Conservation (phyloP, 1,284 basidiomycete species). For the Tylopilus sp. region DNA sequence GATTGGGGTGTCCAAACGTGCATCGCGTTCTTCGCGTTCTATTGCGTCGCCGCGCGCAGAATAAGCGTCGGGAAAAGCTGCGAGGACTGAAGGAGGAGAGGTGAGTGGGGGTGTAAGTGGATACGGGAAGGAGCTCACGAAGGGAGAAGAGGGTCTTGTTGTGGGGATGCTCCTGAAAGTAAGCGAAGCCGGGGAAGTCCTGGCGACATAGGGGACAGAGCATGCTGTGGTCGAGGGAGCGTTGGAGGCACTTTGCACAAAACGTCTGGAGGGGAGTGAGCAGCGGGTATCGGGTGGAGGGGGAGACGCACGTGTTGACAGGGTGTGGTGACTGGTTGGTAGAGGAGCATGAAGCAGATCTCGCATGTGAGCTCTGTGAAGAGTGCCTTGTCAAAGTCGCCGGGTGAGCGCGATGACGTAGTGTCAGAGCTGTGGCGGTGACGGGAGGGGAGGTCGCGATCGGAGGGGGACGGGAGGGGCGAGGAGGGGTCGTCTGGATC, state of each 20-base stretch:
- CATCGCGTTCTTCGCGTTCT: constrained; percentile 73
- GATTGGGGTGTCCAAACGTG: constrained; percentile 82
- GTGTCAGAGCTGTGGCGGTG: constrained; percentile 21
- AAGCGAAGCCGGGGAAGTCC: constrained; percentile 70
- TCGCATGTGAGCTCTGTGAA: constrained; percentile 79
- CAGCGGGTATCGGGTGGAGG: constrained; percentile 3
- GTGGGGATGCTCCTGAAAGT: constrained; percentile 73
- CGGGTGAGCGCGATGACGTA: constrained; percentile 17
- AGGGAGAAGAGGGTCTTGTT: constrained; percentile 71
- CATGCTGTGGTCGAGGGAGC: constrained; percentile 81
- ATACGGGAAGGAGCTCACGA: constrained; percentile 42
- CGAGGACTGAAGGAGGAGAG: constrained; percentile 48
- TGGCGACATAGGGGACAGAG: constrained; percentile 86
- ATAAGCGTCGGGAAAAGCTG: constrained; percentile 58
- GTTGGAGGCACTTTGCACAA: constrained; percentile 83
- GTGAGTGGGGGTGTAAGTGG: constrained; percentile 11
- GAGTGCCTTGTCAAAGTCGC: constrained; percentile 66
- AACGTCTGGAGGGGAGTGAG: constrained; percentile 62
- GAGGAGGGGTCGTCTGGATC: constrained; percentile 20
- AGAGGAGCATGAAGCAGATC: constrained; percentile 83
- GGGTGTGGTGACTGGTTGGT: constrained; percentile 86
- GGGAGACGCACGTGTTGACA: constrained; percentile 80
- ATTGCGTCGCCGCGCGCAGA: constrained; percentile 55
- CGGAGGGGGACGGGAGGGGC: constrained; percentile 12
- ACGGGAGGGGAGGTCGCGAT: constrained; percentile 17